A percentile compares a stretch with the other conserved stretches of the same genome.
Conservation (phyloP, 768 basidiomycete species). For the Strobilomyces echinocephalus region DNA sequence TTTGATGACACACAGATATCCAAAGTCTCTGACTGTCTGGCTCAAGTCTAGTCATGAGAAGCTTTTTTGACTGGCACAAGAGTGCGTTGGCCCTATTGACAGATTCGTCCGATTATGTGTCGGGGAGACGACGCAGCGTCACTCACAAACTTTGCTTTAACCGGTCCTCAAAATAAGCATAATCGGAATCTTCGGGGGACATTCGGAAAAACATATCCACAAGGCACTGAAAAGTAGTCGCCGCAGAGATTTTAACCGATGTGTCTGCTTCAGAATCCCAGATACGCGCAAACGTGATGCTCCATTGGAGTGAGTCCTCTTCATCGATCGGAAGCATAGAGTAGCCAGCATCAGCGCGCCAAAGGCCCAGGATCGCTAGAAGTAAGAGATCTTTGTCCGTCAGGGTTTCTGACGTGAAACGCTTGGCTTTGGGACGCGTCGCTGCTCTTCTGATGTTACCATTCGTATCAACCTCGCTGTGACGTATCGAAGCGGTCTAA, state of each 20-base stretch:
- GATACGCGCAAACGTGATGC: slow-evolving; percentile 43
- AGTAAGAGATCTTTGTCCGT: slow-evolving; percentile 67
- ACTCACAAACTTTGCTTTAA: slow-evolving; percentile 46
- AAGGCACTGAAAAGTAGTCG: slow-evolving; percentile 45
- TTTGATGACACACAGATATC: slow-evolving; percentile 57
- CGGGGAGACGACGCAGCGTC: slow-evolving; percentile 10
- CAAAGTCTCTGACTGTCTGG: slow-evolving; percentile 63
- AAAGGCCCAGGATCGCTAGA: slow-evolving; percentile 64
- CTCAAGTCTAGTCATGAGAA: slow-evolving; percentile 57
- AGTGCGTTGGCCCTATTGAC: slow-evolving; percentile 19
- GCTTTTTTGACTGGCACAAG: slow-evolving; percentile 50
- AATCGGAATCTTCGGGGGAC: slow-evolving; percentile 36
- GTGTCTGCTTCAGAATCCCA: slow-evolving; percentile 64
- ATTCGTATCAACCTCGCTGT: slow-evolving; percentile 56
- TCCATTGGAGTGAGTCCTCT: slow-evolving; percentile 44
- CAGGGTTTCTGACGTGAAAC: slow-evolving; percentile 53
- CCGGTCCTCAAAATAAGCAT: slow-evolving; percentile 37
- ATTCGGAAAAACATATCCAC: slow-evolving; percentile 43
- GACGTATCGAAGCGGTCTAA: slow-evolving; percentile 48
- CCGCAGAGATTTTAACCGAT: slow-evolving; percentile 58
- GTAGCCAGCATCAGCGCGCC: slow-evolving; percentile 55
- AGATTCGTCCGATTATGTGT: not conserved
- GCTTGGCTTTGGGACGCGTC: slow-evolving; percentile 57
- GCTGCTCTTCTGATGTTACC: slow-evolving; percentile 52
- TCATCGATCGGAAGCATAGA: slow-evolving; percentile 43